A percentile compares a stretch with the other conserved stretches of the same genome.
Conservation (phyloP, 352 stramenopile species). For the Globisporangium ultimum region DNA sequence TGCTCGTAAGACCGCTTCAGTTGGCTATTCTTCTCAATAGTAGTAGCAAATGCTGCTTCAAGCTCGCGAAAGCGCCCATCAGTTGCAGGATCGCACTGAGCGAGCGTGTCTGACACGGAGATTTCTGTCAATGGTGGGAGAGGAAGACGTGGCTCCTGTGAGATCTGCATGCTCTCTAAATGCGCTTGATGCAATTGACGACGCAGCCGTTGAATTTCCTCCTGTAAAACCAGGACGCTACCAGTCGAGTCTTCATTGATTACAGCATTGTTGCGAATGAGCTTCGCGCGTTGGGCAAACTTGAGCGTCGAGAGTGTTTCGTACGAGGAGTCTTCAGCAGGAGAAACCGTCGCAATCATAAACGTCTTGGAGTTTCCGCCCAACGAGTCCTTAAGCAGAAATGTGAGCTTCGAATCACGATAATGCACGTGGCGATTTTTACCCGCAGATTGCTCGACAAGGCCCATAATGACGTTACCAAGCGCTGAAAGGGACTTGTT, state of each 20-base stretch:
- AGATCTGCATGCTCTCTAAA: constrained; percentile 21
- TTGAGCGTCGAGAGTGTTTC: constrained; percentile 85
- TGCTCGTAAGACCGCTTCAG: constrained; percentile 55
- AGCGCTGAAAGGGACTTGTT: constrained; percentile 96
- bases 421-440: constrained; percentile 86
- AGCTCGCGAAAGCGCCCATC: constrained; percentile 53
- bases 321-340: constrained; percentile 80
- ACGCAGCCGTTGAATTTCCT: constrained; percentile 66
- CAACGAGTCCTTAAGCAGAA: constrained; percentile 80
- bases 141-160: constrained; percentile 9
- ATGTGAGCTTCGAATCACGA: constrained; percentile 84
- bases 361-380: constrained; percentile 87
- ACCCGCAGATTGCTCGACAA: constrained; percentile 75
- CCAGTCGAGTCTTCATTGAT: constrained; percentile 82
- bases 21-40: constrained; percentile 56
- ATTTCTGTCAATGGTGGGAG: not conserved
- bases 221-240: constrained; percentile 57
- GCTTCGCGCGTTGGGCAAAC: constrained; percentile 81
- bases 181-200: constrained; percentile 56
- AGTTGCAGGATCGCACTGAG: constrained; percentile 30
- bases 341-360: constrained; percentile 82
- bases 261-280: constrained; percentile 82
- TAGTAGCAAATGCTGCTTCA: constrained; percentile 52
- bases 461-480: constrained; percentile 93
- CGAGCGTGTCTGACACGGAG: constrained; percentile 3